Evolutionary conservation across 371 early-diverging fungal species (phyloP).

Genomic region (Apophysomyces elegans): DNA sequence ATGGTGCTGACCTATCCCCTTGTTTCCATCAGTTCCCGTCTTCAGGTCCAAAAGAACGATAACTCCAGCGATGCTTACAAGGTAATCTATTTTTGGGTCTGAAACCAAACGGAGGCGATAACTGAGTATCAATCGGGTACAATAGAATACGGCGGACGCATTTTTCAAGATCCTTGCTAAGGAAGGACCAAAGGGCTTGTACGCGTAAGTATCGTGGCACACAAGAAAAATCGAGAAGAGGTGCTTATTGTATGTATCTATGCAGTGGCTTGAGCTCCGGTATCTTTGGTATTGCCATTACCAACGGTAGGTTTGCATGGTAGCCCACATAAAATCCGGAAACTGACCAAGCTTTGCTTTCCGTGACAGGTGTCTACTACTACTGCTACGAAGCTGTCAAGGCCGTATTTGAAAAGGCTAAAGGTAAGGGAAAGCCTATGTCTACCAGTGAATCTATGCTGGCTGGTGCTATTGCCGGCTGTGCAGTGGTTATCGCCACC

Average conservation of each 20-base stretch:
- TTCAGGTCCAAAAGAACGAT: constrained; percentile 84
- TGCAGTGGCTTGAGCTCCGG: constrained; percentile 93
- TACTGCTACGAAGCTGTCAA: constrained; percentile 95
- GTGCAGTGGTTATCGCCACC: constrained; percentile 85
- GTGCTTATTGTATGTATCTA: constrained; percentile 1
- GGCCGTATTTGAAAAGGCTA: constrained; percentile 76
- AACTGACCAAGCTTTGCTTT: constrained; percentile 8
- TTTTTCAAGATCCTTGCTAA: constrained; percentile 84
- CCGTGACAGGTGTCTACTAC: constrained; percentile 75
- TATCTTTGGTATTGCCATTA: constrained; percentile 93
- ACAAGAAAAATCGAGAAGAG: background rate
- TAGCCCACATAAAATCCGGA: background rate
- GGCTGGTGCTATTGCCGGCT: constrained; percentile 92
- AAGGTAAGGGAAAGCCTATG: constrained; percentile 65
- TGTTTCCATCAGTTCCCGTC: constrained; percentile 88
- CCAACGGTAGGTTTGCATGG: constrained; percentile 71
- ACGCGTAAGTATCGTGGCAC: constrained; percentile 67
- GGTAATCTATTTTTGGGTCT: constrained; percentile 34
- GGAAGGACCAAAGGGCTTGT: constrained; percentile 90
- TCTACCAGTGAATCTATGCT: constrained; percentile 87
- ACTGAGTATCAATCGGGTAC: background rate
- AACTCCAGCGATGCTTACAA: constrained; percentile 66
- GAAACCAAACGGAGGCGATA: constrained; percentile 1
- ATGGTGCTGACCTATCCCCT: constrained; percentile 96
- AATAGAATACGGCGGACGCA: constrained; percentile 74